These are phyloP conservation scores for Fusarium torulosum DNA, from an alignment of 2,329 filamentous ascomycete species.

Conservation along the genomic window DNA sequence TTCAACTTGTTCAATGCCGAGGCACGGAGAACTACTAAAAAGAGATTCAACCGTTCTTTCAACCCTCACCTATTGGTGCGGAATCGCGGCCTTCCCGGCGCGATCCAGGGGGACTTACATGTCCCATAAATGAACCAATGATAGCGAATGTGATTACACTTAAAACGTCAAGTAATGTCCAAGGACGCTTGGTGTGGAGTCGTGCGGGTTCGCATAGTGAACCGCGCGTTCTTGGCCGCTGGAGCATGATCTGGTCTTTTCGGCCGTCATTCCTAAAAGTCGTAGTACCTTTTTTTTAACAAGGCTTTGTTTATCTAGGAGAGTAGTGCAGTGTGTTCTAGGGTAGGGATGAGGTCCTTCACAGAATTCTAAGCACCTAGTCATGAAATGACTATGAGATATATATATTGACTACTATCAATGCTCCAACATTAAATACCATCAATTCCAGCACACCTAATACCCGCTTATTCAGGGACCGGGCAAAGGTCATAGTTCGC, in stretches of 20 bases:
- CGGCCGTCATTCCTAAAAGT: neutral
- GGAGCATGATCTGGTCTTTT: neutral
- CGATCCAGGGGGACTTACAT: slow-evolving; percentile 1
- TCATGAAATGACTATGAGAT: too few relatives aligned
- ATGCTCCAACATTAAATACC: too few relatives aligned
- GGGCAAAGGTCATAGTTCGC: slow-evolving; percentile 65
- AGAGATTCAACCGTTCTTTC: neutral
- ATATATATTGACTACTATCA: too few relatives aligned
- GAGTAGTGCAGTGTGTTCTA: too few relatives aligned
- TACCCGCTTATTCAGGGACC: slow-evolving; percentile 44
- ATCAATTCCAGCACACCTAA: too few relatives aligned
- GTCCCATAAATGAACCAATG: slow-evolving; percentile 12
- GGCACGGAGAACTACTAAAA: slow-evolving; percentile 30
- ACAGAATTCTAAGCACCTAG: too few relatives aligned
- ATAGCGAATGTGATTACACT: slow-evolving; percentile 11
- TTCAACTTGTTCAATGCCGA: slow-evolving; percentile 24
- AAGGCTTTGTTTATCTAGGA: too few relatives aligned
- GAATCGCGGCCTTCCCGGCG: slow-evolving; percentile 2
- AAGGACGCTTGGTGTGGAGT: slow-evolving; percentile 16
- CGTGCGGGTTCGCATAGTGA: neutral
- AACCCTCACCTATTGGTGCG: slow-evolving; percentile 21
- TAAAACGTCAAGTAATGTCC: slow-evolving; percentile 25
- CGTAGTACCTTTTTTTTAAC: too few relatives aligned
- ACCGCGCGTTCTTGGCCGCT: neutral
- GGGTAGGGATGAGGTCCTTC: too few relatives aligned